Evolutionary conservation across 352 stramenopile species (phyloP), one percentile per base, ranked within the genome.

Genomic region (Phytopythium chamaehyphon): DNA sequence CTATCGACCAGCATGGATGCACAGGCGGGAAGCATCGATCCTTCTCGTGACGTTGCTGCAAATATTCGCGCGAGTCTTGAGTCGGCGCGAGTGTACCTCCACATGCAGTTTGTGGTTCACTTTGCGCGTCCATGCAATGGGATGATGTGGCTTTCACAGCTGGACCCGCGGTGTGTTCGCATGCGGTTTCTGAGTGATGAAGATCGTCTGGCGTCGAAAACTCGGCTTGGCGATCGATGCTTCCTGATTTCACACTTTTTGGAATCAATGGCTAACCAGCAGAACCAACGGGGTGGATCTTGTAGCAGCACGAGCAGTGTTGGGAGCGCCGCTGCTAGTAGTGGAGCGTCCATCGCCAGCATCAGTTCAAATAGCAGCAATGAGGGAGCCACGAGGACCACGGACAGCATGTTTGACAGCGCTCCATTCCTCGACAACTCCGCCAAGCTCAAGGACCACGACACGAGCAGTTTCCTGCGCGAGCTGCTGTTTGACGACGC

Each of bases 401-500:
- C 70, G 14, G 62, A 69, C 22, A 59, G 61, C 46, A 40, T 64
- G 22, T 56, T 51, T 10, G 50, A 61, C 24, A 64, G 47, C 51
- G 55, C 50, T 19, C 37, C 60, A 14, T 79, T 76, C 48, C 55
- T 79, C 15, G 66, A 79, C 58, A 69, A 72, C 31, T 55, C 75
- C 39, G 49, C 60, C 2, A 66, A n/a, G 2, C 67, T 59, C 15
- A 62, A 79, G 26, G 69, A 79, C 52, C 60, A 79, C 51, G 69
- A 79, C 49, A 76, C 69, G 21, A 76, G 70, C 51, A 71, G 61
- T 19, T 76, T 79, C 39, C 40, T 79, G 22, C 66, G 66, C 16
- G 66, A 79, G 47, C 51, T 79, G 22, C 57, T 79, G 11, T 79
- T 79, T 39, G 66, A 79, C 46, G 69, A 79, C 55, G 51, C 59